A percentile compares a stretch with the other conserved stretches of the same genome.
Evolutionary conservation across 139 green algal species (phyloP).

Genomic region (Chlamydomonas applanata): DNA sequence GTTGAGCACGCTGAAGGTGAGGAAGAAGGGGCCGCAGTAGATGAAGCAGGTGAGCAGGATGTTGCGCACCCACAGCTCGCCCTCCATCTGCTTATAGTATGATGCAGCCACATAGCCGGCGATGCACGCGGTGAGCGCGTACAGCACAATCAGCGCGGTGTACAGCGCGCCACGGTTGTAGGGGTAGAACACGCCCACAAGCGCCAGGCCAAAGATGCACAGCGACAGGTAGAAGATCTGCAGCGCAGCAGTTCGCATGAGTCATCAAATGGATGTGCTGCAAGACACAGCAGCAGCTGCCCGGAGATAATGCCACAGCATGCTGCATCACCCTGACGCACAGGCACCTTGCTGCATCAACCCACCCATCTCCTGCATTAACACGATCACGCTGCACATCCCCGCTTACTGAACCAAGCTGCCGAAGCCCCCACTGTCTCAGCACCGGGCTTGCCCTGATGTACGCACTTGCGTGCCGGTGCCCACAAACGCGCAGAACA

Average conservation of each 20-base stretch:
- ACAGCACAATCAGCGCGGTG: slow-evolving; percentile 81
- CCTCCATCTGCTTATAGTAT: slow-evolving; percentile 87
- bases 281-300: too few relatives aligned
- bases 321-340: too few relatives aligned
- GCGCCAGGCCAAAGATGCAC: slow-evolving; percentile 76
- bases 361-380: neutral
- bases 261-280: too few relatives aligned
- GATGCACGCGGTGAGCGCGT: slow-evolving; percentile 83
- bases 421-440: neutral
- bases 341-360: too few relatives aligned
- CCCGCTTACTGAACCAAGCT: neutral
- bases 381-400: neutral
- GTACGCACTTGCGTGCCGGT: slow-evolving; percentile 67
- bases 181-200: slow-evolving; percentile 88
- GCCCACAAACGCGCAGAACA: slow-evolving; percentile 85
- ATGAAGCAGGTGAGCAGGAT: slow-evolving; percentile 77
- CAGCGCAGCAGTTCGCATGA: too few relatives aligned
- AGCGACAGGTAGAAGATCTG: slow-evolving; percentile 44
- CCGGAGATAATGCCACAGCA: too few relatives aligned
- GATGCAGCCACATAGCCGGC: slow-evolving; percentile 81
- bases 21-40: slow-evolving; percentile 79
- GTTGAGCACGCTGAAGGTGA: slow-evolving; percentile 82
- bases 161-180: slow-evolving; percentile 91
- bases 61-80: slow-evolving; percentile 78
- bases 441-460: neutral